Evolutionary conservation across 257 asterid genomes (phyloP).

Genomic region (Rubia yunnanensis): DNA sequence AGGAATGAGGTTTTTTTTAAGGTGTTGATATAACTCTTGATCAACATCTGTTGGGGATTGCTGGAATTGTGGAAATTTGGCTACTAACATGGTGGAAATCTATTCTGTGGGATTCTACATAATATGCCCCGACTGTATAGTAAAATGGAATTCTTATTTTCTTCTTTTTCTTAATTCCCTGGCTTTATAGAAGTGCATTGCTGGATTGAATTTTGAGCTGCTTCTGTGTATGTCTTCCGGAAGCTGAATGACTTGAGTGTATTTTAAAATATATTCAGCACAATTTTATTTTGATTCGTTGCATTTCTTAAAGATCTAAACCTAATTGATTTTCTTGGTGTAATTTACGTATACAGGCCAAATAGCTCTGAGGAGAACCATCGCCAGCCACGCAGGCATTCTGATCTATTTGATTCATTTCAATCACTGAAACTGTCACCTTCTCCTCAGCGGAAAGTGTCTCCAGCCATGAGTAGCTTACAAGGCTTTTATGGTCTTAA

Average conservation of each 20-base stretch:
- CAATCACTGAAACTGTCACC: slow-evolving; percentile 59
- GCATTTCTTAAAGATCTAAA: background rate
- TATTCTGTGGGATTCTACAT: background rate
- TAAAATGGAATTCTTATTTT: background rate
- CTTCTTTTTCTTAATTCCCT: background rate
- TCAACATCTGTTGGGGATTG: background rate
- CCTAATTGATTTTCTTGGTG: background rate
- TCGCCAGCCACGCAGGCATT: slow-evolving; percentile 35
- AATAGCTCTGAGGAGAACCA: slow-evolving; percentile 39
- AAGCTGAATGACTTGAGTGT: background rate
- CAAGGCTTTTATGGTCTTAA: slow-evolving; percentile 50
- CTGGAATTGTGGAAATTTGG: background rate
- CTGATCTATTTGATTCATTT: slow-evolving; percentile 69
- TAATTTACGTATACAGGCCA: slow-evolving; percentile 39
- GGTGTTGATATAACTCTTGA: background rate
- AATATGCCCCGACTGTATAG: background rate
- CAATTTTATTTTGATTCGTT: background rate
- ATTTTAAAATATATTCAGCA: background rate
- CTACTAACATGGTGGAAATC: background rate
- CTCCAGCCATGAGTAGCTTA: slow-evolving; percentile 58
- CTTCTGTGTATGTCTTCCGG: background rate
- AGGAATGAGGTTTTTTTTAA: background rate
- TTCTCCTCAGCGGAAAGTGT: slow-evolving; percentile 41
- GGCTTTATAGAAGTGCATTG: background rate
- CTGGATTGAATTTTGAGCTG: background rate